Conservation (phyloP, 345 rosid genomes). For the Hirschfeldia incana region DNA sequence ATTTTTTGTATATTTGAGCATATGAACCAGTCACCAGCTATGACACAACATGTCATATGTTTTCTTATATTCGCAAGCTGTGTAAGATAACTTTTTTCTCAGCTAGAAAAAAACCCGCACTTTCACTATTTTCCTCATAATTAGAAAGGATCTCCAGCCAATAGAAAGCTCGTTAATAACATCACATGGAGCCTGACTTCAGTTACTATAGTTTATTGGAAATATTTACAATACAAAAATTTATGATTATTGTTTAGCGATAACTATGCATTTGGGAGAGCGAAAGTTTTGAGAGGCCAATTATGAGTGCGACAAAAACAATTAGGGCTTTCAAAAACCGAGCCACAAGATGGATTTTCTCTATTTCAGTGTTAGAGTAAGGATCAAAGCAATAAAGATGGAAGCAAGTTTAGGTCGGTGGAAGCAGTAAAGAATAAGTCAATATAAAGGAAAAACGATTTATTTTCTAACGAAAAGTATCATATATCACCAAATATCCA, state of each 20-base stretch:
- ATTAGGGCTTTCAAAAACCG: neutral
- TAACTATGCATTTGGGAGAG: neutral
- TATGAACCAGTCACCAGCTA: slow-evolving; percentile 13
- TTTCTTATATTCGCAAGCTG: neutral
- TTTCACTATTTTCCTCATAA: neutral
- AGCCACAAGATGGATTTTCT: neutral
- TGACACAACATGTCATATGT: slow-evolving; percentile 19
- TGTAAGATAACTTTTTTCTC: neutral
- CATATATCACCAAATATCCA: too few relatives aligned
- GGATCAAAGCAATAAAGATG: neutral
- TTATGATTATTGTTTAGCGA: neutral
- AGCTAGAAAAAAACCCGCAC: neutral
- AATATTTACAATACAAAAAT: neutral
- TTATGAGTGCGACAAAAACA: neutral
- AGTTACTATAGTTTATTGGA: neutral
- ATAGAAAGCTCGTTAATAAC: neutral
- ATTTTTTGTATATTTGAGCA: slow-evolving; percentile 15
- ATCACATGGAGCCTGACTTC: neutral
- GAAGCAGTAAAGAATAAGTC: neutral
- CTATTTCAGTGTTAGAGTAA: neutral
- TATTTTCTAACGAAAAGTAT: too few relatives aligned
- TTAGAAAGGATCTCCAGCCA: neutral
- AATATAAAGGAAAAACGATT: too few relatives aligned
- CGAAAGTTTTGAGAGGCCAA: neutral
- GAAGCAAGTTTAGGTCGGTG: neutral